Evolutionary conservation across 257 asterid species (phyloP).

Genomic region (Ehretia macrophylla): DNA sequence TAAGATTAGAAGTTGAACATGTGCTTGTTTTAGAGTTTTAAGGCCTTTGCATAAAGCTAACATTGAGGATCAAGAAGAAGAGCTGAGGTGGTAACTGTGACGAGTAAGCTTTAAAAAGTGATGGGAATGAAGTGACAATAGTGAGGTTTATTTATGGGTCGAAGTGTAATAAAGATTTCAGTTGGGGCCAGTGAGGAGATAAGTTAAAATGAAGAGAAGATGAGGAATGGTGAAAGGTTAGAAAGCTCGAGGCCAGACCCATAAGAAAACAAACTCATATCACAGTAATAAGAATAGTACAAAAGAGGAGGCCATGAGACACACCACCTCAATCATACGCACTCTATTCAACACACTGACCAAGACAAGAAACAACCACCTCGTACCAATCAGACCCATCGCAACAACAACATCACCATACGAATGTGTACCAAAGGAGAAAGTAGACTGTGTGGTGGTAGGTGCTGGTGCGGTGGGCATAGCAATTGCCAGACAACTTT

Average conservation of each 20-base stretch:
- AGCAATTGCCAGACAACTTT: conserved; percentile 86
- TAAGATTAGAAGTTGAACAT: conserved; percentile 30
- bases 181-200: too few species aligned
- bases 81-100: neutral
- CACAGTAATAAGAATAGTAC: neutral
- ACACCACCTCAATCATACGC: neutral
- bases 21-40: conserved; percentile 28
- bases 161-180: too few species aligned
- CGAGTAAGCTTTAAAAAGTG: conserved; percentile 18
- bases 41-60: conserved; percentile 32
- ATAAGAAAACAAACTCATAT: too few species aligned
- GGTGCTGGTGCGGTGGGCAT: conserved; percentile 92
- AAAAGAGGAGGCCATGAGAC: neutral
- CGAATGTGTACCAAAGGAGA: conserved; percentile 43
- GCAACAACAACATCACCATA: conserved; percentile 15
- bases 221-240: too few species aligned
- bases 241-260: too few species aligned
- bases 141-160: too few species aligned
- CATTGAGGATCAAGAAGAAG: conserved; percentile 4
- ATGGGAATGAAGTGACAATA: conserved; percentile 18
- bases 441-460: conserved; percentile 68
- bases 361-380: neutral
- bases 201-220: too few species aligned
- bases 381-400: conserved; percentile 2
- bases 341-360: neutral